phyloP scores from a whole-genome alignment of 257 asterid genomes.

The Nicotiana knightiana region DNA sequence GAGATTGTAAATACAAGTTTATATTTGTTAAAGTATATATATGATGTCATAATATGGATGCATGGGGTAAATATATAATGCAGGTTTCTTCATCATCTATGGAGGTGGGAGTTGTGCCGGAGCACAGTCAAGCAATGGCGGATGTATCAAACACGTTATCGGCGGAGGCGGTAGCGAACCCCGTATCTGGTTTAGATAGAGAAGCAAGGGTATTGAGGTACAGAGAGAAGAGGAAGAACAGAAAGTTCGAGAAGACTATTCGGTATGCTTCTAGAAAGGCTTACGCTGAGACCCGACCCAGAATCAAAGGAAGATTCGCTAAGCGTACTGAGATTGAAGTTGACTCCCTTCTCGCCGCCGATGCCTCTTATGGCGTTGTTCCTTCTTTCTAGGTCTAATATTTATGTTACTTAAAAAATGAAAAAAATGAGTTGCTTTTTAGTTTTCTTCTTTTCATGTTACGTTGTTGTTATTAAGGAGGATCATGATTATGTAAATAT shows the following conservation, averaged over 20 bases:
- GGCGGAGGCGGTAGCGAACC: constrained; percentile 24
- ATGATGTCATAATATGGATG: too few species aligned
- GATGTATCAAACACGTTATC: constrained; percentile 14
- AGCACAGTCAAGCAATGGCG: not conserved
- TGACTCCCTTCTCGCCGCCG: constrained; percentile 35
- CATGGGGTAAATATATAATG: not conserved
- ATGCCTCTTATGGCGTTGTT: constrained; percentile 51
- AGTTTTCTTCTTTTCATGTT: too few species aligned
- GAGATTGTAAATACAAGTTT: too few species aligned
- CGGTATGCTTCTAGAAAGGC: constrained; percentile 84
- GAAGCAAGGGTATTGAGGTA: constrained; percentile 45
- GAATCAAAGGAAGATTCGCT: constrained; percentile 77
- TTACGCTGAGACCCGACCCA: constrained; percentile 78
- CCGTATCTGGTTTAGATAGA: constrained; percentile 10
- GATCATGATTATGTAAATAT: too few species aligned
- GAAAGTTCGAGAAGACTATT: constrained; percentile 47
- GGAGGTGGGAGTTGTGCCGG: constrained; percentile 26
- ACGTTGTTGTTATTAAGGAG: not conserved
- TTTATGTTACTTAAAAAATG: not conserved
- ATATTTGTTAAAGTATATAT: too few species aligned
- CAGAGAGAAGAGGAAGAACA: constrained; percentile 51
- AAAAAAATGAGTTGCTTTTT: too few species aligned
- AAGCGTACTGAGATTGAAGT: constrained; percentile 54
- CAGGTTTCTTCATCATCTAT: constrained; percentile 21
- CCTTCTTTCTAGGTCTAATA: constrained; percentile 29